These are phyloP conservation scores for Haberlea rhodopensis DNA, from an alignment of 257 asterid species.

Conservation along the genomic window DNA sequence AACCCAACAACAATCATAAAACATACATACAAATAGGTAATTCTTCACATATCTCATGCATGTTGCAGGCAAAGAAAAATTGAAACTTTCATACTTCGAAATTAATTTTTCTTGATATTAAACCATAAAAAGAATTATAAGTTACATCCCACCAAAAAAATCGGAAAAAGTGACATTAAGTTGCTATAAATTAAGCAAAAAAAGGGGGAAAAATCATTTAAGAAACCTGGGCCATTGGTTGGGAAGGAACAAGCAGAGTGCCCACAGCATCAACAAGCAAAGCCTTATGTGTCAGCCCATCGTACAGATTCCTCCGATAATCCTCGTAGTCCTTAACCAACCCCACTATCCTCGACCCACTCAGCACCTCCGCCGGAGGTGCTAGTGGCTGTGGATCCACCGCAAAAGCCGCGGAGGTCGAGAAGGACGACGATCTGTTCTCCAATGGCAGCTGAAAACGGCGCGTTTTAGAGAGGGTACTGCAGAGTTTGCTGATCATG, in stretches of 20 bases:
- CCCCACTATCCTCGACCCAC: conserved; percentile 44
- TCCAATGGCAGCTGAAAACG: conserved; percentile 25
- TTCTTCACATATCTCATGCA: not conserved
- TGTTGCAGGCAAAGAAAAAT: not conserved
- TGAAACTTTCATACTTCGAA: not conserved
- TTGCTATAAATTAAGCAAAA: not conserved
- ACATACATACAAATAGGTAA: not conserved
- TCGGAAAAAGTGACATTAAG: not conserved
- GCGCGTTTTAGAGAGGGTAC: conserved; percentile 17
- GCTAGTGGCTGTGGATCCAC: conserved; percentile 25
- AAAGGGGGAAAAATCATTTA: too few relatives aligned
- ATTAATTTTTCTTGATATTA: too few relatives aligned
- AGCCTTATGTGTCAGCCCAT: conserved; percentile 92
- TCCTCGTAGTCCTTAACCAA: conserved; percentile 82
- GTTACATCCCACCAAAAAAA: not conserved
- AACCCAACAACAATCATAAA: not conserved
- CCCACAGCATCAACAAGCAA: conserved; percentile 96
- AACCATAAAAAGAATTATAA: too few relatives aligned
- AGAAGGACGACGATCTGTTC: conserved; percentile 33
- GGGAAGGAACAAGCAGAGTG: conserved; percentile 89
- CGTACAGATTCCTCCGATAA: conserved; percentile 76
- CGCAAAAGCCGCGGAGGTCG: conserved; percentile 41
- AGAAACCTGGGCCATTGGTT: conserved; percentile 97
- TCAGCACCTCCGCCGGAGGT: conserved; percentile 30
- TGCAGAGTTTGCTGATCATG: conserved; percentile 30